phyloP scores from a whole-genome alignment of 208 protist species.

The Phytomonas sp. region DNA sequence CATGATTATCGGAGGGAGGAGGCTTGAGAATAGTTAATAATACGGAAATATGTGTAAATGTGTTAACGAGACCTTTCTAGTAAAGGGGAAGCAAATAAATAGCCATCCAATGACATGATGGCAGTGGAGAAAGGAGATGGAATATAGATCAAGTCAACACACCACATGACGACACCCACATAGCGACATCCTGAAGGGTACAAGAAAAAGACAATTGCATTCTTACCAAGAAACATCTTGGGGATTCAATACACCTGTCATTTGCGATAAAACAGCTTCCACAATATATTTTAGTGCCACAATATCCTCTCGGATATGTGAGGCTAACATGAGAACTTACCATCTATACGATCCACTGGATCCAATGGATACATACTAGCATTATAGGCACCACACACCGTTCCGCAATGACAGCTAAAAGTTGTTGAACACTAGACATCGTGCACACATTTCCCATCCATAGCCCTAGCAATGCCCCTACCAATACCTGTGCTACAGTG shows the following conservation, averaged over 20 bases:
- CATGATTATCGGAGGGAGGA: background rate
- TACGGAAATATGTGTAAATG: background rate
- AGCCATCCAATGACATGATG: background rate
- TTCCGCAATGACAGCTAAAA: constrained; percentile 18
- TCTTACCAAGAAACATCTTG: no score
- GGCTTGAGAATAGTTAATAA: constrained; percentile 1
- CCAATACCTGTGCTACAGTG: constrained; percentile 45
- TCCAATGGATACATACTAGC: constrained; percentile 55
- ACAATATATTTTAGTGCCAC: no score
- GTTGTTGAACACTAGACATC: constrained; percentile 16
- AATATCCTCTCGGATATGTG: no score
- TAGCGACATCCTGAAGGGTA: no score
- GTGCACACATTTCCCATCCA: constrained; percentile 31
- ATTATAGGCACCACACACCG: constrained; percentile 35
- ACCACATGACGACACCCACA: no score
- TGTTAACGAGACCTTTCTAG: background rate
- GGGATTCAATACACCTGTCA: no score
- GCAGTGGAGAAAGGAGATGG: constrained; percentile 9
- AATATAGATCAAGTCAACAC: background rate
- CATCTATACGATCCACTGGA: constrained; percentile 20
- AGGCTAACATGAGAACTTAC: no score
- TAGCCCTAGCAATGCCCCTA: constrained; percentile 34
- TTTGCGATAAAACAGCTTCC: no score
- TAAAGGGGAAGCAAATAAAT: background rate
- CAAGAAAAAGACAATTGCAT: no score